Percentiles rank a stretch among this genome's conserved stretches.
phyloP scores from a whole-genome alignment of 768 basidiomycete species.

The Pulveroboletus sp. region DNA sequence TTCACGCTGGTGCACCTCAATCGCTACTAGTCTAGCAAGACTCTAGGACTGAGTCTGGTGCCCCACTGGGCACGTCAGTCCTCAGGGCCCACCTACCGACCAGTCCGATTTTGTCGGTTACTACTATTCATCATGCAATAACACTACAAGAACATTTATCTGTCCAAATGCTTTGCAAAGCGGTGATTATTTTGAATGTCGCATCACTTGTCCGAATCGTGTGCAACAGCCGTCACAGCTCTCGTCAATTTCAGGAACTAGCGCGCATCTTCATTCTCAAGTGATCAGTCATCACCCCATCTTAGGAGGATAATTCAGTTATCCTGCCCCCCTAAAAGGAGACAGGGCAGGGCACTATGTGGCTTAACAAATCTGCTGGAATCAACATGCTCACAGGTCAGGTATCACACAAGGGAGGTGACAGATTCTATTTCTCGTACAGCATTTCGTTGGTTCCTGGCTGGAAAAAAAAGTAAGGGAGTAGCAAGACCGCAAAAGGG shows the following conservation, averaged over 20 bases:
- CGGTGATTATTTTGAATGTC: background rate
- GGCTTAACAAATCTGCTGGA: too few species aligned
- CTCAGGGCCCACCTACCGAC: background rate
- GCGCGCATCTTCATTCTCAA: background rate
- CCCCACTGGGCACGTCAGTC: too few species aligned
- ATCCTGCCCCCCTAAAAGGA: background rate
- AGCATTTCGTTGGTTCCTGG: background rate
- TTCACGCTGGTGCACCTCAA: background rate
- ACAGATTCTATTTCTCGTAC: background rate
- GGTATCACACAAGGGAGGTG: too few species aligned
- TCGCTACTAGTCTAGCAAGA: background rate
- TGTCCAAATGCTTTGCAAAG: background rate
- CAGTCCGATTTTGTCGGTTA: background rate
- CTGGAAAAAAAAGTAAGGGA: background rate
- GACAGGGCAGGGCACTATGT: too few species aligned
- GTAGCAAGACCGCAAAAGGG: background rate
- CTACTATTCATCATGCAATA: background rate
- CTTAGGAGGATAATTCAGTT: background rate
- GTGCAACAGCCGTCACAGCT: too few species aligned
- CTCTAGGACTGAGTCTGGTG: background rate
- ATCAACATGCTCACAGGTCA: too few species aligned
- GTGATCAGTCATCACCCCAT: background rate
- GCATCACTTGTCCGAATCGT: background rate
- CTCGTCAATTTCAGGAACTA: background rate
- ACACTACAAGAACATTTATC: background rate